Conservation (phyloP, 805 yeast species). For the Pichia phayaonensis region DNA sequence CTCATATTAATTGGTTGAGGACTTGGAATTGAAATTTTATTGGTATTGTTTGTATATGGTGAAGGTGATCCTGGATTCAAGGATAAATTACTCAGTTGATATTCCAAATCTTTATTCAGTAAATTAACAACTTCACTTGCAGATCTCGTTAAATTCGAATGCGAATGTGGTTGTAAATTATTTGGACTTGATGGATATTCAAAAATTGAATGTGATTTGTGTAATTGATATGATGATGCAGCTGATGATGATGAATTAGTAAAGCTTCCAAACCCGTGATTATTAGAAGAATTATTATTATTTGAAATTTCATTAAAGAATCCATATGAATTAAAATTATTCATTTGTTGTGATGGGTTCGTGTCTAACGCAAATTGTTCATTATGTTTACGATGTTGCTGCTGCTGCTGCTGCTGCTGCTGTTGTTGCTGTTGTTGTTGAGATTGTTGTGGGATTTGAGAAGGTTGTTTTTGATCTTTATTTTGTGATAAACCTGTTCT, state of each 20-base stretch:
- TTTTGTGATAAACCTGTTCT: constrained; percentile 1
- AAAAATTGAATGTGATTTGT: background rate
- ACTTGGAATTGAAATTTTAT: background rate
- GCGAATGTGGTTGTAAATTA: background rate
- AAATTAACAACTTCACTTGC: constrained; percentile 6
- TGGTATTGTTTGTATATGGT: background rate
- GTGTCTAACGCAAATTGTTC: background rate
- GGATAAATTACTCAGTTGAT: constrained; percentile 12
- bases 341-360: constrained; percentile 7
- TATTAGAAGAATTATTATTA: background rate
- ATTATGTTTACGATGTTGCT: background rate
- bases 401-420: constrained; percentile 8
- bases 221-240: background rate
- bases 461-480: constrained; percentile 2
- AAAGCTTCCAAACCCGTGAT: background rate
- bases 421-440: constrained; percentile 3
- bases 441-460: constrained; percentile 1
- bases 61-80: constrained; percentile 1
- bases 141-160: background rate
- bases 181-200: background rate
- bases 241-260: background rate
- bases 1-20: constrained; percentile 10
- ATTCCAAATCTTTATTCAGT: constrained; percentile 15
- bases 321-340: constrained; percentile 2
- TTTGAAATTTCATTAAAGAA: background rate